These are phyloP conservation scores for Leishmania martiniquensis DNA, from an alignment of 208 protist genomes.

Conservation along the genomic window DNA sequence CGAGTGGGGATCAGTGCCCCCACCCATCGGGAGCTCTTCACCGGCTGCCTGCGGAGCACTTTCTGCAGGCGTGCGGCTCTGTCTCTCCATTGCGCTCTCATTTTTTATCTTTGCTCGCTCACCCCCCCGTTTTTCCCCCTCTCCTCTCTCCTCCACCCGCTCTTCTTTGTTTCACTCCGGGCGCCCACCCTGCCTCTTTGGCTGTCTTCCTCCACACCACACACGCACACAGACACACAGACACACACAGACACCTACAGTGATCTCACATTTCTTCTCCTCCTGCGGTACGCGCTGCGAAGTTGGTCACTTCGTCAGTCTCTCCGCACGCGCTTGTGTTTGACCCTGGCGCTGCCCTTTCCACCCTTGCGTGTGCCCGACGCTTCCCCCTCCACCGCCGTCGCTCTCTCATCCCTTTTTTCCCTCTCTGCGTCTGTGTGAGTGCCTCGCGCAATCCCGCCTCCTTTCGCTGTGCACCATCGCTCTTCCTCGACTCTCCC, in stretches of 20 bases:
- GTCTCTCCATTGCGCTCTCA: not conserved
- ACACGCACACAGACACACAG: no score
- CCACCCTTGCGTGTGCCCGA: not conserved
- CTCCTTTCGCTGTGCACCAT: no score
- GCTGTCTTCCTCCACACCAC: not conserved
- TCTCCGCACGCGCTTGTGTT: no score
- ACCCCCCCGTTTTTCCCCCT: not conserved
- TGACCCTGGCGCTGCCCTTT: no score
- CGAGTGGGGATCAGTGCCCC: not conserved
- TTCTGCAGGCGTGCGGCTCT: not conserved
- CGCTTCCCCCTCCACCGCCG: no score
- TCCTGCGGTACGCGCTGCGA: no score
- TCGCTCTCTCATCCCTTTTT: slow-evolving; percentile 3
- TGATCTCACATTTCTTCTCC: not conserved
- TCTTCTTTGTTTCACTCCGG: not conserved
- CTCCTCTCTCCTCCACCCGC: not conserved
- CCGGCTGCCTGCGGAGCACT: slow-evolving; percentile 1
- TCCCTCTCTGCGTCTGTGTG: no score
- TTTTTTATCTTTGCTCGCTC: no score
- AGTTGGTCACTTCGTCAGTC: no score
- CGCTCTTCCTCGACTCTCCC: no score
- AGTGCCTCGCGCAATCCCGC: no score
- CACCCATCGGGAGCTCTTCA: not conserved
- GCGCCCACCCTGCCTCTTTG: not conserved
- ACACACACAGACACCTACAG: no score